A percentile compares a stretch with the other conserved stretches of the same genome.
These are phyloP conservation scores for Coleophoma cylindrospora DNA, from an alignment of 2,329 filamentous ascomycete genomes.

Conservation along the genomic window DNA sequence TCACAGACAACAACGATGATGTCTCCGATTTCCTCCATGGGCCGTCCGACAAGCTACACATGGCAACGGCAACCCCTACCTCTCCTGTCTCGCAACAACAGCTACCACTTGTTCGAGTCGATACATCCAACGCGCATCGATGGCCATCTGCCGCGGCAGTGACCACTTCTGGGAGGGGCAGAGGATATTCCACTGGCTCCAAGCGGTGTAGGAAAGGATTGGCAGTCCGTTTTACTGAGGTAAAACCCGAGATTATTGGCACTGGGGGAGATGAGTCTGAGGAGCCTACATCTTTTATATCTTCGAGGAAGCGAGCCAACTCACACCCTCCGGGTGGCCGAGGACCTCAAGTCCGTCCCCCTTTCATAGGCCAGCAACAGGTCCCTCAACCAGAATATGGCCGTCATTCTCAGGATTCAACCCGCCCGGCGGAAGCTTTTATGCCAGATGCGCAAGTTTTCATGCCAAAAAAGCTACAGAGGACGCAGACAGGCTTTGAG, in stretches of 20 bases:
- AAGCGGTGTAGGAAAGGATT: conserved; percentile 59
- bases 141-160: conserved; percentile 44
- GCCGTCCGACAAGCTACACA: conserved; percentile 47
- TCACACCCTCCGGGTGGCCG: conserved; percentile 15
- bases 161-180: conserved; percentile 11
- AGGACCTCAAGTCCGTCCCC: background rate
- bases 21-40: conserved; percentile 57
- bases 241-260: conserved; percentile 76
- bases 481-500: conserved; percentile 51
- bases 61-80: conserved; percentile 43
- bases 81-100: conserved; percentile 7
- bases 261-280: conserved; percentile 87
- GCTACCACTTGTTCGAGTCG: conserved; percentile 29
- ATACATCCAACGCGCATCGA: conserved; percentile 41
- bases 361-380: conserved; percentile 2
- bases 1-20: conserved; percentile 34
- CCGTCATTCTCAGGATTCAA: background rate
- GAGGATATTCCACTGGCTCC: conserved; percentile 24
- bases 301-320: conserved; percentile 41
- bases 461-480: conserved; percentile 46
- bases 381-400: background rate
- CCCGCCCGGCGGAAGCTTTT: conserved; percentile 24
- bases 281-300: conserved; percentile 66
- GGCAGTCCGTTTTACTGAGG: conserved; percentile 68
- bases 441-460: conserved; percentile 28